A percentile compares a stretch with the other conserved stretches of the same genome.
phyloP scores from a whole-genome alignment of 139 green algal genomes.

The Tetraselmis chui region DNA sequence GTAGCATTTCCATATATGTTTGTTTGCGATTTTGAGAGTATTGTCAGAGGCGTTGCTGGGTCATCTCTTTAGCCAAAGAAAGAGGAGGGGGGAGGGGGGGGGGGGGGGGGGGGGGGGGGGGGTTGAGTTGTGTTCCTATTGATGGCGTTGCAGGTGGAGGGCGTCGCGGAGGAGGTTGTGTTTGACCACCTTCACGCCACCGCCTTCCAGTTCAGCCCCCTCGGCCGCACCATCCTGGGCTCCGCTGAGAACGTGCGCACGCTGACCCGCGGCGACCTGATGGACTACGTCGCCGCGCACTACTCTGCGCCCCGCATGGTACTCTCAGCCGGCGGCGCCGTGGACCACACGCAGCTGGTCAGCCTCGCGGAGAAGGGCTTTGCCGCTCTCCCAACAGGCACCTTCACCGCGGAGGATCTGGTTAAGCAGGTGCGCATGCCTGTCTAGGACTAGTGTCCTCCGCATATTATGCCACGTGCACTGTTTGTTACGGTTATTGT shows the following conservation, averaged over 20 bases:
- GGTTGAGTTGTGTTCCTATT: no score
- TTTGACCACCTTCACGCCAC: conserved; percentile 99
- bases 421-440: conserved; percentile 30
- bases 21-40: not conserved
- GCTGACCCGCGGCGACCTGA: conserved; percentile 82
- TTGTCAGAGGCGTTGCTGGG: no score
- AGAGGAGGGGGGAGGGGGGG: no score
- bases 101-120: no score
- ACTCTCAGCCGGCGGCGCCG: conserved; percentile 80
- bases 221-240: conserved; percentile 94
- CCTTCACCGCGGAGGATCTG: conserved; percentile 40
- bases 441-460: no score
- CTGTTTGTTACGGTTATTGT: no score
- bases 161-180: conserved; percentile 76
- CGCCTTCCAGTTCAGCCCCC: conserved; percentile 91
- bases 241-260: conserved; percentile 84
- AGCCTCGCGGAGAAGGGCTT: conserved; percentile 62
- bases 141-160: conserved; percentile 51
- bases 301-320: conserved; percentile 82
- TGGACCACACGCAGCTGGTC: conserved; percentile 94
- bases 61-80: no score
- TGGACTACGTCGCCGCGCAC: conserved; percentile 92
- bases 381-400: conserved; percentile 42
- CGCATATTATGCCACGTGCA: no score
- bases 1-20: not conserved